Conservation (phyloP, 352 stramenopile genomes). For the Phytophthora citricola region DNA sequence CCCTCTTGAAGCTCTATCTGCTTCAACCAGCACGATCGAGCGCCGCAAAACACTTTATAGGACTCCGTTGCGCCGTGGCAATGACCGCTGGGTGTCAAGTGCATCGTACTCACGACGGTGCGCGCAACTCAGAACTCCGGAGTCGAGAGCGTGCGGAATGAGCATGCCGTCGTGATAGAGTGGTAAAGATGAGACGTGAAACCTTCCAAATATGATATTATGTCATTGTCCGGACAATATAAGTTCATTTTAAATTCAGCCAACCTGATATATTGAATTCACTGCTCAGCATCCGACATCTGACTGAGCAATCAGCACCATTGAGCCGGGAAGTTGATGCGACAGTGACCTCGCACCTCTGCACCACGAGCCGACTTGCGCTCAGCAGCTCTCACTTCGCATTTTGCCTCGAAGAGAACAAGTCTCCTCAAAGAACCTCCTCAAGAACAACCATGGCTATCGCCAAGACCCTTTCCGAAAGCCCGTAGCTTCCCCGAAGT, state of each 20-base stretch:
- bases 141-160: background rate
- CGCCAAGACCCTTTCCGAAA: slow-evolving; percentile 32
- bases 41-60: background rate
- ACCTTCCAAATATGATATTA: background rate
- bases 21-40: background rate
- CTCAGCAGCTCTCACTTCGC: slow-evolving; percentile 21
- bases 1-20: slow-evolving; percentile 15
- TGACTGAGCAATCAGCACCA: slow-evolving; percentile 24
- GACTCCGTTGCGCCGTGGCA: background rate
- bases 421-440: slow-evolving; percentile 5
- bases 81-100: background rate
- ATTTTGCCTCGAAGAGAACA: slow-evolving; percentile 33
- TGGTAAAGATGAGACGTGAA: slow-evolving; percentile 15
- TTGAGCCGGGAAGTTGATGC: slow-evolving; percentile 28
- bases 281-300: no score
- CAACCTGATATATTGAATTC: background rate
- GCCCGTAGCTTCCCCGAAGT: slow-evolving; percentile 23
- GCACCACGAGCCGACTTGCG: slow-evolving; percentile 28
- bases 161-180: slow-evolving; percentile 13
- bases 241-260: background rate
- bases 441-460: slow-evolving; percentile 31
- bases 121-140: background rate
- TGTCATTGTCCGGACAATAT: background rate
- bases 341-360: slow-evolving; percentile 29
- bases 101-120: background rate